Evolutionary conservation across 179 eudicot species (phyloP).

Genomic region (Silene coronaria): DNA sequence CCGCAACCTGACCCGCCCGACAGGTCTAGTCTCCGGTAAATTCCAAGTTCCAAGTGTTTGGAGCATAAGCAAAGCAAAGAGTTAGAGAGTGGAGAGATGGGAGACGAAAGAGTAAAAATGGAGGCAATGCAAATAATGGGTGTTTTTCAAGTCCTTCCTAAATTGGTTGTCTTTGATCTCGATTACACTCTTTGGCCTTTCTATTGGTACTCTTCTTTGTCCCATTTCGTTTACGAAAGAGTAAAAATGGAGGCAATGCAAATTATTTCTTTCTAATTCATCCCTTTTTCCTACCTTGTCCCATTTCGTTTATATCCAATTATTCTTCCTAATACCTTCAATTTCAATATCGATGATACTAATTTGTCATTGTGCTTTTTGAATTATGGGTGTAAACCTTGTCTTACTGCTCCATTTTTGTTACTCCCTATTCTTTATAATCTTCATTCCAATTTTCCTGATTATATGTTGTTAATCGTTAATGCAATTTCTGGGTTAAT

Average conservation of each 20-base stretch:
- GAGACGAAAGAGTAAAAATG: constrained; percentile 59
- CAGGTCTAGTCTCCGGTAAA: no score
- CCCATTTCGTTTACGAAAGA: no score
- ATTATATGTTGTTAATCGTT: background rate
- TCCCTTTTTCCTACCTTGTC: no score
- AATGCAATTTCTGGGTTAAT: background rate
- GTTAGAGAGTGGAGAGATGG: constrained; percentile 19
- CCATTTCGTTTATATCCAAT: no score
- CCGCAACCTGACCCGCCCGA: no score
- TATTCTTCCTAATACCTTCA: no score
- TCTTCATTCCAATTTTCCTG: background rate
- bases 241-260: no score
- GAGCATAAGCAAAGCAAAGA: no score
- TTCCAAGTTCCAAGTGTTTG: no score
- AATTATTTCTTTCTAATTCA: no score
- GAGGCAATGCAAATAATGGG: constrained; percentile 63
- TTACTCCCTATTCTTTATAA: no score
- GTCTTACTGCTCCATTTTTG: background rate
- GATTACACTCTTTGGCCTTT: constrained; percentile 96
- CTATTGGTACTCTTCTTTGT: constrained; percentile 49
- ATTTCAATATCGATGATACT: background rate
- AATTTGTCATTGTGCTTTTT: no score
- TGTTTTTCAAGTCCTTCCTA: constrained; percentile 64
- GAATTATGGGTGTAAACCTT: background rate
- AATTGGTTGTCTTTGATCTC: constrained; percentile 75